A percentile compares a stretch with the other conserved stretches of the same genome.
Evolutionary conservation across 768 basidiomycete genomes (phyloP).

Genomic region (Suillus spraguei): DNA sequence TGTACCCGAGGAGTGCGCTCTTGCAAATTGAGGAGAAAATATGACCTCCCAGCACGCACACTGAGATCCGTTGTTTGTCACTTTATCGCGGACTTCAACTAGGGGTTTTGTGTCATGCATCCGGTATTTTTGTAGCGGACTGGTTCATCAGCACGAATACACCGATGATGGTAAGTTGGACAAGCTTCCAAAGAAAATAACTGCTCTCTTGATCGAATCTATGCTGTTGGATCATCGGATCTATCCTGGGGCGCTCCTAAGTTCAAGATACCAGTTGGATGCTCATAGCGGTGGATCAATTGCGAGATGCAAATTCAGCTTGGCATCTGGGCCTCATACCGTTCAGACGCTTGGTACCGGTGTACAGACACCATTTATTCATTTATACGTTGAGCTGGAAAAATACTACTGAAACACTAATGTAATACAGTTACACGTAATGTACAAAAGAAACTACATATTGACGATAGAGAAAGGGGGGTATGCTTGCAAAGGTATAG

Average conservation of each 20-base stretch:
- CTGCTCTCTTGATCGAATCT: neutral
- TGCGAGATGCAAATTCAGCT: neutral
- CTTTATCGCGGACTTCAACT: neutral
- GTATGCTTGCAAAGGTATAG: conserved; percentile 10
- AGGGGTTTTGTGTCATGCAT: neutral
- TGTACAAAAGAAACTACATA: neutral
- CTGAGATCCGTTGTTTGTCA: neutral
- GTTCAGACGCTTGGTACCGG: neutral
- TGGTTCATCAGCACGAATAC: neutral
- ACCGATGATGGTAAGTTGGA: neutral
- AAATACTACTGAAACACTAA: conserved; percentile 4
- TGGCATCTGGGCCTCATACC: neutral
- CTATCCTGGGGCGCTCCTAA: neutral
- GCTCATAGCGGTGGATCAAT: neutral
- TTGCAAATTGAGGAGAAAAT: neutral
- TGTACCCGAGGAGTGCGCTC: neutral
- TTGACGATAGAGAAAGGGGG: neutral
- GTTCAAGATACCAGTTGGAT: neutral
- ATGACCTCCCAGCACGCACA: neutral
- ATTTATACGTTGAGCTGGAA: neutral
- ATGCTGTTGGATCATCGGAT: too few relatives aligned
- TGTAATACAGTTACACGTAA: conserved; percentile 3
- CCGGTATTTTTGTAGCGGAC: neutral
- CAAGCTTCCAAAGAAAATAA: neutral
- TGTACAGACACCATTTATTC: neutral